phyloP scores from a whole-genome alignment of 2,329 filamentous ascomycete genomes.

The Epicoccum nigrum region DNA sequence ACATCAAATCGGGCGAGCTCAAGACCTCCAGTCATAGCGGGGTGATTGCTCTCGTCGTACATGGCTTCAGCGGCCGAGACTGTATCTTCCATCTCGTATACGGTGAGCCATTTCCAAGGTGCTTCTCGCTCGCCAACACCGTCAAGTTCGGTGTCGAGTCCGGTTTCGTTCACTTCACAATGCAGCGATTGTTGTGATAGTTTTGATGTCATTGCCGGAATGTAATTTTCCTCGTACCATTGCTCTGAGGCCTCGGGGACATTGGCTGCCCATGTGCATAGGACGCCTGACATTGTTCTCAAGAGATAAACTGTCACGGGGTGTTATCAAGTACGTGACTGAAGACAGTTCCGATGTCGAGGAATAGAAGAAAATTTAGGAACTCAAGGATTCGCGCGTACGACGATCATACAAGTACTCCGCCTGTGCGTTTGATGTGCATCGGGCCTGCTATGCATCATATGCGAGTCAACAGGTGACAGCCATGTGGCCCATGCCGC shows the following conservation, averaged over 20 bases:
- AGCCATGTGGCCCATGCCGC: slow-evolving; percentile 3
- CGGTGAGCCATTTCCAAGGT: slow-evolving; percentile 17
- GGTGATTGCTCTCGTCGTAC: slow-evolving; percentile 9
- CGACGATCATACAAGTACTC: slow-evolving; percentile 6
- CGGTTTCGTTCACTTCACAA: slow-evolving; percentile 11
- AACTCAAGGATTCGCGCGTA: background rate
- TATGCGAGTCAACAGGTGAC: slow-evolving; percentile 6
- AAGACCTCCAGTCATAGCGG: slow-evolving; percentile 2
- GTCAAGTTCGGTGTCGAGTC: slow-evolving; percentile 9
- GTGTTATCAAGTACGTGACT: too few relatives aligned
- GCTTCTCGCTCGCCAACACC: slow-evolving; percentile 14
- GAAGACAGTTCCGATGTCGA: too few relatives aligned
- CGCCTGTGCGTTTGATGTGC: slow-evolving; percentile 1
- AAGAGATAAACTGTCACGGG: too few relatives aligned
- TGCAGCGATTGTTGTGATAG: slow-evolving; percentile 17
- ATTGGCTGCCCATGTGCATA: slow-evolving; percentile 27
- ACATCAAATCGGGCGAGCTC: slow-evolving; percentile 12
- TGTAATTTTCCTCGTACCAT: slow-evolving; percentile 26
- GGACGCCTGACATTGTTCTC: slow-evolving; percentile 23
- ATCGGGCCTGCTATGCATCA: slow-evolving; percentile 5
- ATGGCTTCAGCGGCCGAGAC: background rate
- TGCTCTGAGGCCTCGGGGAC: slow-evolving; percentile 16
- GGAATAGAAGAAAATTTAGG: background rate
- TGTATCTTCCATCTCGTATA: slow-evolving; percentile 14
- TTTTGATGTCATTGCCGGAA: slow-evolving; percentile 11